A percentile compares a stretch with the other conserved stretches of the same genome.
These are phyloP conservation scores for Clavispora carvajalis DNA, from an alignment of 805 yeast species.

Conservation along the genomic window DNA sequence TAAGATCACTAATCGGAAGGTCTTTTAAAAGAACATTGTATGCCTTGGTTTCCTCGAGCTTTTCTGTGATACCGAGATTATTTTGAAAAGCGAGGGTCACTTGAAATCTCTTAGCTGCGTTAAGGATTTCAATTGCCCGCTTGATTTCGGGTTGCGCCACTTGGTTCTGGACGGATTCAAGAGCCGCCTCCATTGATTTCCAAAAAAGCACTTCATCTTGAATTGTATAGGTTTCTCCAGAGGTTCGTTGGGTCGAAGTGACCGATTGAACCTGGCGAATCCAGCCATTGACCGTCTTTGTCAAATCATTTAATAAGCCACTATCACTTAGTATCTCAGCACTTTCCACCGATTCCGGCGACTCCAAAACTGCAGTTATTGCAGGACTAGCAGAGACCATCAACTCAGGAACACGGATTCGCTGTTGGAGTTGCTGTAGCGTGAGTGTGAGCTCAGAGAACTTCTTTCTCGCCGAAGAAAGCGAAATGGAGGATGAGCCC, in stretches of 20 bases:
- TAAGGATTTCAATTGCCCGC: slow-evolving; percentile 55
- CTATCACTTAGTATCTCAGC: slow-evolving; percentile 34
- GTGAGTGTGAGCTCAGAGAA: slow-evolving; percentile 65
- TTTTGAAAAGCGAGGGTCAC: slow-evolving; percentile 67
- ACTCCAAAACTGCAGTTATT: slow-evolving; percentile 20
- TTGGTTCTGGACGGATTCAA: slow-evolving; percentile 54
- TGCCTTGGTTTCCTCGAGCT: slow-evolving; percentile 44
- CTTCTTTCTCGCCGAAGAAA: slow-evolving; percentile 40
- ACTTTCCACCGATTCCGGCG: slow-evolving; percentile 29
- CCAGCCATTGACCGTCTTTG: slow-evolving; percentile 70
- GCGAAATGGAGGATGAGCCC: slow-evolving; percentile 3
- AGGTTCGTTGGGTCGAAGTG: slow-evolving; percentile 48
- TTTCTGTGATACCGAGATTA: slow-evolving; percentile 62
- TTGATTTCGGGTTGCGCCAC: slow-evolving; percentile 48
- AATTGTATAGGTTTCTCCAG: slow-evolving; percentile 47
- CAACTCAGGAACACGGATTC: slow-evolving; percentile 65
- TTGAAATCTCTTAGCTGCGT: slow-evolving; percentile 72
- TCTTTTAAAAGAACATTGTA: slow-evolving; percentile 64
- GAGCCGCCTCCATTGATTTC: slow-evolving; percentile 62
- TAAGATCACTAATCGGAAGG: slow-evolving; percentile 59
- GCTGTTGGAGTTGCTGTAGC: slow-evolving; percentile 61
- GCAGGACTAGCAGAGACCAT: slow-evolving; percentile 45
- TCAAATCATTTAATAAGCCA: slow-evolving; percentile 60
- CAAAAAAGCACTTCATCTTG: slow-evolving; percentile 73
- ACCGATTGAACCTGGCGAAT: slow-evolving; percentile 54